These are phyloP conservation scores for Diutina mesorugosa DNA, from an alignment of 1,139 yeast genomes.

Conservation along the genomic window DNA sequence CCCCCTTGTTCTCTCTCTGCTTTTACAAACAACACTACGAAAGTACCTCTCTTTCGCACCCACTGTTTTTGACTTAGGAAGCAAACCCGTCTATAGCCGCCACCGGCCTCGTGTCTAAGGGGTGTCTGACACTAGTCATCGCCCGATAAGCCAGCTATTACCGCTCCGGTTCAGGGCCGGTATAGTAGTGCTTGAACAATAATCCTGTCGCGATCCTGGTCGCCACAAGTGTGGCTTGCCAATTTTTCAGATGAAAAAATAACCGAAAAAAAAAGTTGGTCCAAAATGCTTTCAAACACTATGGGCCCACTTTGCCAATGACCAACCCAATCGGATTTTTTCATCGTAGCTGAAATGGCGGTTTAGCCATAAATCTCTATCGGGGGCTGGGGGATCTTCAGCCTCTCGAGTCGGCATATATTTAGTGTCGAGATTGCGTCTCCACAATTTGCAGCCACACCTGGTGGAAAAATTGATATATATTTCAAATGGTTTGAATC, in stretches of 20 bases:
- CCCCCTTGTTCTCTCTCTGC: no score
- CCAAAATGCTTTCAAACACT: background rate
- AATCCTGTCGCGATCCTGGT: background rate
- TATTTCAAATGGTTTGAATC: background rate
- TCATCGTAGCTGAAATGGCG: no score
- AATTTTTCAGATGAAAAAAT: background rate
- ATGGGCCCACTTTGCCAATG: background rate
- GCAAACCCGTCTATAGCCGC: no score
- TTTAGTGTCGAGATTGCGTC: background rate
- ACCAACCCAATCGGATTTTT: no score
- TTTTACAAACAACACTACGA: no score
- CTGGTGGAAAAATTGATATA: background rate
- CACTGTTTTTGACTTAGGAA: no score
- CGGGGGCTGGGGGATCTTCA: no score
- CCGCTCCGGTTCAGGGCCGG: background rate
- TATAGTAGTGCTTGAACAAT: background rate
- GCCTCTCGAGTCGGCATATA: background rate
- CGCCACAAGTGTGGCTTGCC: background rate
- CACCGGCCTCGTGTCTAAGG: no score
- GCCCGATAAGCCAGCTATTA: background rate
- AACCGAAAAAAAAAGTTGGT: no score
- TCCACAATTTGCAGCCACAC: background rate
- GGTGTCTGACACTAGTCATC: background rate
- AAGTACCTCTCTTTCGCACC: no score
- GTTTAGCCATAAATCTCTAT: no score